Evolutionary conservation across 2,329 filamentous ascomycete species (phyloP), one percentile per base, ranked within the genome.

Genomic region (Cercospora beticola): DNA sequence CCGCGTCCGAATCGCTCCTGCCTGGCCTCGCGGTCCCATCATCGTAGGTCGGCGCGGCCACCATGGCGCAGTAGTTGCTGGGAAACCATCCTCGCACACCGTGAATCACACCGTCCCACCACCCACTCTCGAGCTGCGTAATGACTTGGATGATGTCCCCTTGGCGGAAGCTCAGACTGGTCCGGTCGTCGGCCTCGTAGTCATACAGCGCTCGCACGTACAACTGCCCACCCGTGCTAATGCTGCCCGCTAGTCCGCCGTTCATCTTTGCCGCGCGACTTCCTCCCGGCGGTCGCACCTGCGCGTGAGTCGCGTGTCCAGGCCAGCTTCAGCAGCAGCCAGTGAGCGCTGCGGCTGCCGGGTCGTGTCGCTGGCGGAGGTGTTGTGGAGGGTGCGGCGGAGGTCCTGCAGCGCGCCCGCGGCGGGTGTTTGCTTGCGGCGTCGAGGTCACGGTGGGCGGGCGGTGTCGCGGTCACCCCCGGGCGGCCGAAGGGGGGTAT

Each of bases 41-140:
- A 52, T 91, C 84, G 71, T 96, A 92, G 74, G 92, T 90, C 62
- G 90, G 87, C 74, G 89, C 89, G 68, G 89, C 87, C 75, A 98
- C 91, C 71, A 95, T 89, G 73, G 93, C 90, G 83, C 95, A 98
- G 83, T 99, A 99, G 81, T 99, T 99, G 85, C 94, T 98, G 43
- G 95, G 95, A 80, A 99, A 99, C 95, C 95, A 99, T 79, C 95
- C 95, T 78, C 95, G 90, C 74, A 97, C 92, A 68, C 94, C 93
- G 77, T 97, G 95, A 79, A 99, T 97, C 66, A 99, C 93, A 60
- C 95, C 95, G 82, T 99, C 95, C 95, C 95, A 99, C 95, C 95
- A 99, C 66, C 95, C 95, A 77, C 94, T 98, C 81, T 99, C 95
- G 67, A 98, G 86, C 82, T 97, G 94, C 64, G 95, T 99, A 76